Percentiles rank a stretch among this genome's conserved stretches.
These are phyloP conservation scores for Rhynchospora breviuscula DNA, from an alignment of 176 grass and related monocot species.

Conservation along the genomic window DNA sequence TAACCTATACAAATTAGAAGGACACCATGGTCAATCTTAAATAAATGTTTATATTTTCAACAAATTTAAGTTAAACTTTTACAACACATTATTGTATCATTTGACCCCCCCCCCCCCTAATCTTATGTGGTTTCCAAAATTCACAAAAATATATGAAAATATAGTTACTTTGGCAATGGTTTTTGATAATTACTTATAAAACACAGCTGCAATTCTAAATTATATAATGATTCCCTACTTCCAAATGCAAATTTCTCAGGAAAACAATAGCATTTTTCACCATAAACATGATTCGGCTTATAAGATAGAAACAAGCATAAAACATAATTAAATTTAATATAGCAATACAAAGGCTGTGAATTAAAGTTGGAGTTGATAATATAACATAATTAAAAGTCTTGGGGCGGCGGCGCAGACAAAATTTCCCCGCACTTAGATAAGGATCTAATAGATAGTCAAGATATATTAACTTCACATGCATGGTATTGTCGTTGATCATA, in stretches of 20 bases:
- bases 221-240: not conserved
- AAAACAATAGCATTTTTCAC: not conserved
- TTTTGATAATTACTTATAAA: no score
- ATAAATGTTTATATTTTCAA: no score
- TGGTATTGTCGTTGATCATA: not conserved
- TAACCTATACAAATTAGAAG: not conserved
- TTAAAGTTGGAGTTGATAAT: not conserved
- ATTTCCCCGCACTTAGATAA: not conserved
- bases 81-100: no score
- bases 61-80: no score
- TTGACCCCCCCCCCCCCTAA: no score
- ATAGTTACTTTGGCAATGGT: no score
- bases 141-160: no score
- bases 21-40: not conserved
- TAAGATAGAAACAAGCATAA: not conserved
- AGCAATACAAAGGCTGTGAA: not conserved
- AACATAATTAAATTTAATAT: not conserved
- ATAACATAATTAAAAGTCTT: not conserved
- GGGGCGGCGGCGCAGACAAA: not conserved
- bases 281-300: not conserved
- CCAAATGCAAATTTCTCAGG: not conserved
- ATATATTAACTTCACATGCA: not conserved
- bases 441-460: not conserved
- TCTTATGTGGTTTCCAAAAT: no score
- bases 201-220: not conserved